Evolutionary conservation across 1,284 basidiomycete genomes (phyloP).

Genomic region (Moniliophthora roreri): DNA sequence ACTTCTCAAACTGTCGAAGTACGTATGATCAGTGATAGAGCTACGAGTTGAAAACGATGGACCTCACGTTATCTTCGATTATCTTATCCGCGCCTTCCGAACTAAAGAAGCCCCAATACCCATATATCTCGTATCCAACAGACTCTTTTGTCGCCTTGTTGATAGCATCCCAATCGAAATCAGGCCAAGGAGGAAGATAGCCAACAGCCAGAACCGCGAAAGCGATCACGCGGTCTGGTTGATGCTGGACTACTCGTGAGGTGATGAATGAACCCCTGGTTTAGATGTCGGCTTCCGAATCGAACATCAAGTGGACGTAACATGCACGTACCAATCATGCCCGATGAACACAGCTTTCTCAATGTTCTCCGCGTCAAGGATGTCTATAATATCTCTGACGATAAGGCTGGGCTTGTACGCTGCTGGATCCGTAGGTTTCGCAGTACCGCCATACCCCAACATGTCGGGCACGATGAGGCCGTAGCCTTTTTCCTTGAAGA

Average conservation of each 20-base stretch:
- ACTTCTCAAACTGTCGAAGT: too few relatives aligned
- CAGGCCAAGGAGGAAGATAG: constrained; percentile 33
- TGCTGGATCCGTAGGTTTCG: constrained; percentile 33
- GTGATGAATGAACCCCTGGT: constrained; percentile 38
- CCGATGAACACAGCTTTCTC: constrained; percentile 39
- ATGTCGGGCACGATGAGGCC: constrained; percentile 41
- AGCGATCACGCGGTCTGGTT: constrained; percentile 38
- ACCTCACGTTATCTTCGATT: too few relatives aligned
- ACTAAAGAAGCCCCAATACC: constrained; percentile 39
- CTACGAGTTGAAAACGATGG: too few relatives aligned
- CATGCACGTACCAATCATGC: constrained; percentile 46
- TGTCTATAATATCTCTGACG: constrained; percentile 44
- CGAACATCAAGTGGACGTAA: neutral
- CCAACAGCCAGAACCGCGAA: constrained; percentile 42
- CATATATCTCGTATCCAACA: constrained; percentile 30
- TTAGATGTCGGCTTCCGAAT: neutral
- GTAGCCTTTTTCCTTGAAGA: constrained; percentile 36
- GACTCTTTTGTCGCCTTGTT: constrained; percentile 18
- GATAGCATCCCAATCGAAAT: too few relatives aligned
- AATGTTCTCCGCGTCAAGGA: constrained; percentile 40
- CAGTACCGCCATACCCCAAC: constrained; percentile 41
- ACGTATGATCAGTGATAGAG: too few relatives aligned
- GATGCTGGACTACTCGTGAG: constrained; percentile 34
- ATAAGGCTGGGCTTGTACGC: constrained; percentile 33
- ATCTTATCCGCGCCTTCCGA: too few relatives aligned